Evolutionary conservation across 2,329 filamentous ascomycete species (phyloP), one percentile per base, ranked within the genome.

Genomic region (Calonectria leucothoes): DNA sequence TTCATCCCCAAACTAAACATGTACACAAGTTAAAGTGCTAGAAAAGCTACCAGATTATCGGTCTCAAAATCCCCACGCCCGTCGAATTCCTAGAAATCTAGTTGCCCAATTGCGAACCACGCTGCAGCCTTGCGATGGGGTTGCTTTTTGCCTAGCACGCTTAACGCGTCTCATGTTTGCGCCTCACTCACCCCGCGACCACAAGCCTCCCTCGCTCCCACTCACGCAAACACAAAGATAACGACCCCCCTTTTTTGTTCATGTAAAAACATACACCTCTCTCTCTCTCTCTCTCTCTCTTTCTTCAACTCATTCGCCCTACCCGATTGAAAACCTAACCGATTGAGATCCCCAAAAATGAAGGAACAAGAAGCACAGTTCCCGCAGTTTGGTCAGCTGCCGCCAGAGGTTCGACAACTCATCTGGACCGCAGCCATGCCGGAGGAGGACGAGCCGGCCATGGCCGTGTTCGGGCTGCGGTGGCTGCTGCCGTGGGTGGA

Each of bases 391-490:
- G 11, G 6, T 7, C 63, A 48, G 4, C 74, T 83, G 23, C 79
- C 80, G 2, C 20, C 52, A 14, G 81, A 83, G 75, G 67, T 83
- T 10, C 81, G 82, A 31, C 65, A 51, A 10, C 35, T 64, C 8
- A 78, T 83, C 37, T 83, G 81, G 81, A 39, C 66, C 10, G 66
- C 69, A 4, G 61, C 71, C 20, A 51, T 81, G 2, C 65, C 71
- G 3, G 39, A 35, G 6, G 65, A 69, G 2, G 73, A 77, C 48
- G 52, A 61, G 23, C 77, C 75, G 12, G 70, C 75, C 20, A 51
- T 82, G 35, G 77, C 77, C 64, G 73, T 71, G 4, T 80, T 68
- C 68, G 69, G 55, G 64, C 74, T 69, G 57, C 66, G 71, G 45
- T 79, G 79, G 72, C 65, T 67, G 27, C 49, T 70, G 14, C 59